Conservation (phyloP, 2,329 filamentous ascomycete species). For the Graphilbum ipis-grandicollis region DNA sequence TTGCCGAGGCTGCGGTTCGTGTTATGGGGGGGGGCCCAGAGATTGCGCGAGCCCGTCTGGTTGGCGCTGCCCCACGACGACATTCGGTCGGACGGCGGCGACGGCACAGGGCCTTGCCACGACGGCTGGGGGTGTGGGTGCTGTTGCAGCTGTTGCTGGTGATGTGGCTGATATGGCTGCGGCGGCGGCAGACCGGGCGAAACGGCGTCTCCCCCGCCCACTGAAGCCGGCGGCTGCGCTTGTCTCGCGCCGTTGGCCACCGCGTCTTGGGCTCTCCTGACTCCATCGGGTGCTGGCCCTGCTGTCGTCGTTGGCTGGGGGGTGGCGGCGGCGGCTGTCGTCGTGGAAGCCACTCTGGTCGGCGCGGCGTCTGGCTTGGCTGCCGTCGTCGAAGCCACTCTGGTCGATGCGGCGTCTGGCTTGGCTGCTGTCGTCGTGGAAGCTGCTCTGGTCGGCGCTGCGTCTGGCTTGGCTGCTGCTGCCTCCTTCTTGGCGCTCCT, state of each 20-base stretch:
- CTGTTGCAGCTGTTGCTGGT: not conserved
- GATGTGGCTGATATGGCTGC: slow-evolving; percentile 10
- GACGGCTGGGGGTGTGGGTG: slow-evolving; percentile 9
- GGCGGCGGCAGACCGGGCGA: not conserved
- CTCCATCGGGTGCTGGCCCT: not conserved
- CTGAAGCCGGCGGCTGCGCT: no score
- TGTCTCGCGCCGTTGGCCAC: no score
- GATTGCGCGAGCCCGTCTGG: slow-evolving; percentile 35
- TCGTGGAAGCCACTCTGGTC: not conserved
- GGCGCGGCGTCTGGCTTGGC: not conserved
- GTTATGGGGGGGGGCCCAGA: slow-evolving; percentile 60
- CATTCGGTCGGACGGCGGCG: slow-evolving; percentile 27
- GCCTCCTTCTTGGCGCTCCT: slow-evolving; percentile 36
- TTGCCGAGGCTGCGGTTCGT: slow-evolving; percentile 59
- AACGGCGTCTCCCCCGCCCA: no score
- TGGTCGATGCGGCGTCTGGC: not conserved
- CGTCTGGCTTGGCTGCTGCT: slow-evolving; percentile 7
- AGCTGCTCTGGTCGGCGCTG: not conserved
- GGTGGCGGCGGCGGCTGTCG: not conserved
- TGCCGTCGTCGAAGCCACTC: slow-evolving; percentile 7
- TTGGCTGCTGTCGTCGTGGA: slow-evolving; percentile 7
- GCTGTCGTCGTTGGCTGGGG: not conserved
- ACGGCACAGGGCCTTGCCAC: slow-evolving; percentile 20
- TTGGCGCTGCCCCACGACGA: slow-evolving; percentile 29
- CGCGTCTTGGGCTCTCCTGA: no score